Conservation (phyloP, 257 asterid species). For the Solanum sejunctum region DNA sequence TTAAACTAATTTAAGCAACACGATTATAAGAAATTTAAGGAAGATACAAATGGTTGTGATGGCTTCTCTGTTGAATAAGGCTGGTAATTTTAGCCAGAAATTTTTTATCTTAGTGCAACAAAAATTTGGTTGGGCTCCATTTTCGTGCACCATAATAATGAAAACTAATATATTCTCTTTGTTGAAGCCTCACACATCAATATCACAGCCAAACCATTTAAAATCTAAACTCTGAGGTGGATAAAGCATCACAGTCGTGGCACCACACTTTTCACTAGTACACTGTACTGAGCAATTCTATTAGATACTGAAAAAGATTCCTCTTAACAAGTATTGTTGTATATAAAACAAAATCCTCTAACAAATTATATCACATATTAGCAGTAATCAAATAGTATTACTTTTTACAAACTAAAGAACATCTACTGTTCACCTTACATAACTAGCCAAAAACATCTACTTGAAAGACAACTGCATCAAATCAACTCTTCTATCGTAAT, state of each 20-base stretch:
- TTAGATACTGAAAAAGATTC: neutral
- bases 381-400: neutral
- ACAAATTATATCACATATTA: neutral
- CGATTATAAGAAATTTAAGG: neutral
- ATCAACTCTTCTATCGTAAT: neutral
- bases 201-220: neutral
- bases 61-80: neutral
- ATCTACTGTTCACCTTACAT: neutral
- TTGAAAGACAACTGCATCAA: neutral
- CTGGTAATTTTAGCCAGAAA: neutral
- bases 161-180: neutral
- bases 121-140: neutral
- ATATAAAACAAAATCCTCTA: neutral
- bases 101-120: neutral
- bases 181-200: neutral
- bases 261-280: neutral
- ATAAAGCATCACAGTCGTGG: neutral
- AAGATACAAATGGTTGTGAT: neutral
- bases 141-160: neutral
- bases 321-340: neutral
- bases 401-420: neutral
- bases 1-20: neutral
- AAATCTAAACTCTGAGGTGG: neutral
- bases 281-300: neutral
- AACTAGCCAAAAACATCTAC: neutral